Evolutionary conservation across 441 rosid genomes (phyloP).

Genomic region (Jatropha multifida): DNA sequence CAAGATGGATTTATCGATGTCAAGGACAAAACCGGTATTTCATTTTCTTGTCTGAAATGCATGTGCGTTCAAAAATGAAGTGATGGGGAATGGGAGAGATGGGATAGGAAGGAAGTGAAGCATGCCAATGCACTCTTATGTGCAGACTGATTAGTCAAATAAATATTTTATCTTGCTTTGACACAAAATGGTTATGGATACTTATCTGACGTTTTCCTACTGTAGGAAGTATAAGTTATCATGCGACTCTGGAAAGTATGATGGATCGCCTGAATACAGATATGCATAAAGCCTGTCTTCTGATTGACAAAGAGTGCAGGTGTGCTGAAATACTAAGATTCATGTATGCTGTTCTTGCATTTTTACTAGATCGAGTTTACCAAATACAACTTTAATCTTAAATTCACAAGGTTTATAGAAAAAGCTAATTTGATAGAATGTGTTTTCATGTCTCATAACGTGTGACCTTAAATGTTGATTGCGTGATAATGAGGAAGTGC

Average conservation of each 20-base stretch:
- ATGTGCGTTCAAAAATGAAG: neutral
- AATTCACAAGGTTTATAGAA: neutral
- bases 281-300: slow-evolving; percentile 52
- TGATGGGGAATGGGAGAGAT: neutral
- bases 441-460: neutral
- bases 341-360: neutral
- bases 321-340: slow-evolving; percentile 22
- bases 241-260: slow-evolving; percentile 64
- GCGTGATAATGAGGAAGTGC: neutral
- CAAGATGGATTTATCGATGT: slow-evolving; percentile 69
- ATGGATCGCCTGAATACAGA: slow-evolving; percentile 71
- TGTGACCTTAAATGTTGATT: neutral
- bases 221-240: slow-evolving; percentile 58
- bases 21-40: slow-evolving; percentile 53
- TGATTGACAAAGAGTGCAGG: slow-evolving; percentile 67
- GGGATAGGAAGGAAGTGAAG: neutral
- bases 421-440: neutral
- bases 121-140: neutral
- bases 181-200: neutral
- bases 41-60: neutral
- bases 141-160: neutral
- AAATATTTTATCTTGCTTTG: neutral
- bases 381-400: neutral
- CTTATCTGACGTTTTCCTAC: neutral
- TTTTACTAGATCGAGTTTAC: neutral